Evolutionary conservation across 1,284 basidiomycete species (phyloP).

Genomic region (Albatrellus sp.): DNA sequence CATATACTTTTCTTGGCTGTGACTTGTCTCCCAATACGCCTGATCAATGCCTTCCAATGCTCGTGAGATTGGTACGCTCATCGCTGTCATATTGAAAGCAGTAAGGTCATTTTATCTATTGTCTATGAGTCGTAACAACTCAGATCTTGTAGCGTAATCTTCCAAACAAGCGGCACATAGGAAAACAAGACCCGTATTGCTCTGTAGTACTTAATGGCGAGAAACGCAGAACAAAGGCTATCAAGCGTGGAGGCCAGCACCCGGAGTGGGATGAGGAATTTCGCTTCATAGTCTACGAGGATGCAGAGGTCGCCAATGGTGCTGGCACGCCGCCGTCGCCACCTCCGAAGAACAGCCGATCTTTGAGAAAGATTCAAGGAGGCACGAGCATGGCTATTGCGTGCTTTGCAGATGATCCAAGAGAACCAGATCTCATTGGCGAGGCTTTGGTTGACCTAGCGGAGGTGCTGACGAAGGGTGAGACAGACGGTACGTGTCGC

Average conservation of each 20-base stretch:
- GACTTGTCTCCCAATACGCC: background rate
- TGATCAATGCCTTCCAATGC: slow-evolving; percentile 39
- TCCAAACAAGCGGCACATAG: slow-evolving; percentile 88
- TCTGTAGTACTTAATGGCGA: slow-evolving; percentile 68
- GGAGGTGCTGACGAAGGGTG: slow-evolving; percentile 86
- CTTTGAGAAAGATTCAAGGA: slow-evolving; percentile 53
- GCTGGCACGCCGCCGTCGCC: slow-evolving; percentile 47
- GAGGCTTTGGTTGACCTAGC: slow-evolving; percentile 82
- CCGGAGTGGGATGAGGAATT: slow-evolving; percentile 99
- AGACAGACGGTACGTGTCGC: slow-evolving; percentile 76
- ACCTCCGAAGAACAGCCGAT: slow-evolving; percentile 41
- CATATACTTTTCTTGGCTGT: slow-evolving; percentile 1
- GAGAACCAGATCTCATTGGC: slow-evolving; percentile 94
- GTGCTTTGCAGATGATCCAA: slow-evolving; percentile 91
- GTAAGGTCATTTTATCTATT: slow-evolving; percentile 30
- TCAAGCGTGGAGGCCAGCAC: slow-evolving; percentile 94
- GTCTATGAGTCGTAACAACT: slow-evolving; percentile 7
- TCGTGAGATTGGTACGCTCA: slow-evolving; percentile 83
- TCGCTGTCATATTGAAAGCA: slow-evolving; percentile 91
- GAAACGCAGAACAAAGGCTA: slow-evolving; percentile 77
- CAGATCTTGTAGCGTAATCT: slow-evolving; percentile 61
- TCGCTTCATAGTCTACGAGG: slow-evolving; percentile 84
- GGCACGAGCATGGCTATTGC: slow-evolving; percentile 72
- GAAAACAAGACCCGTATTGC: slow-evolving; percentile 97
- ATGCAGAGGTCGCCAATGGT: slow-evolving; percentile 42